Evolutionary conservation across 1,139 yeast species (phyloP).

Genomic region (Magnusiomyces suaveolens): DNA sequence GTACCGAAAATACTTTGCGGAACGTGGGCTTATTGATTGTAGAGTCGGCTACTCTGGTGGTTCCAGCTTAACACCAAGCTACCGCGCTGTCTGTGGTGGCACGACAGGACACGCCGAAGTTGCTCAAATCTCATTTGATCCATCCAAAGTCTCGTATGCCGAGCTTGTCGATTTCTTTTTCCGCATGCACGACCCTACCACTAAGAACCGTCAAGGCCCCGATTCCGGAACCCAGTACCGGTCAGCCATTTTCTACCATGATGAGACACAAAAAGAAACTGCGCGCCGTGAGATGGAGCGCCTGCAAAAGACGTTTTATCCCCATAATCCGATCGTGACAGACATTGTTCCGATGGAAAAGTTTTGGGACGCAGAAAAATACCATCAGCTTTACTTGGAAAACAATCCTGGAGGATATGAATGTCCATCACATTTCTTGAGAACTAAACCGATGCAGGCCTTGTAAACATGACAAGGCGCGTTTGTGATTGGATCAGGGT

Average conservation of each 20-base stretch:
- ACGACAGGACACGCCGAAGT: conserved; percentile 59
- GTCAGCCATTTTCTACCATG: conserved; percentile 55
- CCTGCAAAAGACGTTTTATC: conserved; percentile 43
- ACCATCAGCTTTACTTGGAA: conserved; percentile 72
- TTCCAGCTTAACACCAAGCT: conserved; percentile 43
- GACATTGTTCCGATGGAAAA: conserved; percentile 53
- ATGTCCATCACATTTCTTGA: conserved; percentile 75
- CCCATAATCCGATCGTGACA: conserved; percentile 47
- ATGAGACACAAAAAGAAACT: background rate
- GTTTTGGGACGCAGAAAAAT: conserved; percentile 88
- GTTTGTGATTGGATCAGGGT: background rate
- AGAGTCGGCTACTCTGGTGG: conserved; percentile 93
- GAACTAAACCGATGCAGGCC: conserved; percentile 31
- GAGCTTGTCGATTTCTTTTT: conserved; percentile 75
- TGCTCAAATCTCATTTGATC: conserved; percentile 73
- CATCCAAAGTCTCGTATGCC: conserved; percentile 45
- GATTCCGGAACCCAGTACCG: conserved; percentile 79
- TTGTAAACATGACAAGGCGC: background rate
- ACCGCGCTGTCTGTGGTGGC: conserved; percentile 67
- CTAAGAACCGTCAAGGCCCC: conserved; percentile 60
- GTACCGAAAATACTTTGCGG: conserved; percentile 52
- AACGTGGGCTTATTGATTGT: conserved; percentile 59
- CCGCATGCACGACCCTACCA: conserved; percentile 79
- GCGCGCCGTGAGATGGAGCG: background rate
- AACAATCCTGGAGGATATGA: conserved; percentile 78